Evolutionary conservation across 805 yeast species (phyloP).

Genomic region (Torulaspora franciscae): DNA sequence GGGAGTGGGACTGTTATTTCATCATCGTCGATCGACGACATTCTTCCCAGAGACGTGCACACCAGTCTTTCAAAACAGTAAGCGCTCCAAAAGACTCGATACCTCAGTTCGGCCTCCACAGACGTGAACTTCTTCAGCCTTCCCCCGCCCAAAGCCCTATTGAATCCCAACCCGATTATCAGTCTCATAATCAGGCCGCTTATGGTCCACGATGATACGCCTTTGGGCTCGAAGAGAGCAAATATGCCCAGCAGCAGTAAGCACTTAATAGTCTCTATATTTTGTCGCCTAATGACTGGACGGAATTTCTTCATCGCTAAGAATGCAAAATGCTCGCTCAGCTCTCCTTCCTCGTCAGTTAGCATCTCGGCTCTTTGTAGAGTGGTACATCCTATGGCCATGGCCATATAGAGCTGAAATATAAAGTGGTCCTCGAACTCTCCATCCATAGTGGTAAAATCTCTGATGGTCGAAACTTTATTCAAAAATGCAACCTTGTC

Average conservation of each 20-base stretch:
- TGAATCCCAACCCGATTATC: slow-evolving; percentile 44
- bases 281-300: slow-evolving; percentile 38
- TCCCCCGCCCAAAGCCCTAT: slow-evolving; percentile 35
- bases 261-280: slow-evolving; percentile 40
- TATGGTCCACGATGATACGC: slow-evolving; percentile 49
- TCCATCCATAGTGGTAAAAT: slow-evolving; percentile 32
- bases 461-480: slow-evolving; percentile 31
- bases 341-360: slow-evolving; percentile 34
- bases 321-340: slow-evolving; percentile 40
- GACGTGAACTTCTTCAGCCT: slow-evolving; percentile 32
- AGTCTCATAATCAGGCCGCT: slow-evolving; percentile 46
- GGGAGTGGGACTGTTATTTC: slow-evolving; percentile 47
- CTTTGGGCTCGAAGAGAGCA: slow-evolving; percentile 48
- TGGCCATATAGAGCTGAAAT: slow-evolving; percentile 48
- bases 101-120: slow-evolving; percentile 41
- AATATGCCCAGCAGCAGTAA: slow-evolving; percentile 45
- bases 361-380: slow-evolving; percentile 41
- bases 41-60: slow-evolving; percentile 47
- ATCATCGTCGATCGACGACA: slow-evolving; percentile 45
- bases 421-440: slow-evolving; percentile 27
- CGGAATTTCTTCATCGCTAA: slow-evolving; percentile 41
- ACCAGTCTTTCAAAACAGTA: slow-evolving; percentile 47
- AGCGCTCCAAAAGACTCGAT: slow-evolving; percentile 47
- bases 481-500: slow-evolving; percentile 38
- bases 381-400: slow-evolving; percentile 53